These are phyloP conservation scores for Capsicum baccatum DNA, from an alignment of 257 asterid species.

Conservation along the genomic window DNA sequence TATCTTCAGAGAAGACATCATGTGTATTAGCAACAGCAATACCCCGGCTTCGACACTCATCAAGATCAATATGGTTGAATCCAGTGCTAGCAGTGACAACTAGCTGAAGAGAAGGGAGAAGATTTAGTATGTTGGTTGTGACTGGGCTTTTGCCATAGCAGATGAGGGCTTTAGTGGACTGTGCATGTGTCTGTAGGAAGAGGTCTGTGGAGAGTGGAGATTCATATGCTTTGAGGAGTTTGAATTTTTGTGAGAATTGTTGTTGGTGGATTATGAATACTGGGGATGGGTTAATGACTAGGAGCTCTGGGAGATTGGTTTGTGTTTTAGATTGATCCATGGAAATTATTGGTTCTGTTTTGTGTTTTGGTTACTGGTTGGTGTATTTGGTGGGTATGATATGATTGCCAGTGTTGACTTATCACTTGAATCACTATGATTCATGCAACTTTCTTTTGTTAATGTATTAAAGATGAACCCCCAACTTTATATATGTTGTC, in stretches of 20 bases:
- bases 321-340: not conserved
- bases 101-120: constrained; percentile 32
- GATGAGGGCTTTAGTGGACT: constrained; percentile 32
- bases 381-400: too few species aligned
- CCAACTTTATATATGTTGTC: too few species aligned
- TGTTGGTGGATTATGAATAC: constrained; percentile 31
- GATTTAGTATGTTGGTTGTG: constrained; percentile 29
- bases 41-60: constrained; percentile 34
- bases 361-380: not conserved
- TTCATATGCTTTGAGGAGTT: constrained; percentile 39
- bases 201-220: constrained; percentile 32
- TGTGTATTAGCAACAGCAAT: constrained; percentile 32
- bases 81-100: constrained; percentile 34
- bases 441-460: too few species aligned
- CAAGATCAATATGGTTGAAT: constrained; percentile 35
- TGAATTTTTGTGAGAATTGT: constrained; percentile 32
- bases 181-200: constrained; percentile 33
- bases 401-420: too few species aligned
- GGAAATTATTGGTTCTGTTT: not conserved
- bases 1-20: constrained; percentile 53
- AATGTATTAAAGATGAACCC: too few species aligned
- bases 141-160: constrained; percentile 34
- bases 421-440: too few species aligned
- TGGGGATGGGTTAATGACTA: constrained; percentile 29
- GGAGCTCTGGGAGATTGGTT: constrained; percentile 29